Conservation (phyloP, 2,329 filamentous ascomycete species). For the Fusarium buxicola region DNA sequence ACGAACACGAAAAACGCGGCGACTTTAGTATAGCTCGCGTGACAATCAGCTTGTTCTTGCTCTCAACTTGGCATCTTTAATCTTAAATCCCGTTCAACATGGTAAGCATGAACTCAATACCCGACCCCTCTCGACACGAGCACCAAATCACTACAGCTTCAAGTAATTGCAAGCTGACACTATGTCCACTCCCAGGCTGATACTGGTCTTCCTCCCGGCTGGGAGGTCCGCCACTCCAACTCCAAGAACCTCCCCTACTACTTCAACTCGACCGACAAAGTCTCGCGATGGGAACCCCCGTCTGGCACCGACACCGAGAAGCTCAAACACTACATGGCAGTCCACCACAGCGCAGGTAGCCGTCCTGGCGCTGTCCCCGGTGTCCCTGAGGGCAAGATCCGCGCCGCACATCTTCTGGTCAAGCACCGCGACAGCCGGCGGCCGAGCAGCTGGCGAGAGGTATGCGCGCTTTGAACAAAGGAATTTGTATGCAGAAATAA, state of each 20-base stretch:
- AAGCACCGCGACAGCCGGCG: slow-evolving; percentile 92
- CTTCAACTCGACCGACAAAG: slow-evolving; percentile 88
- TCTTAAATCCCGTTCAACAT: slow-evolving; percentile 22
- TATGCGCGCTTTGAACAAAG: slow-evolving; percentile 43
- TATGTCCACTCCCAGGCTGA: slow-evolving; percentile 63
- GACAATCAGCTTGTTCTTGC: neutral
- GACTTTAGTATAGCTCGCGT: neutral
- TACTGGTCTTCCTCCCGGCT: slow-evolving; percentile 83
- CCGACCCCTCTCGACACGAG: neutral
- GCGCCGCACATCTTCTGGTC: slow-evolving; percentile 90
- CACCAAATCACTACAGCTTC: neutral
- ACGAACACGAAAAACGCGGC: neutral
- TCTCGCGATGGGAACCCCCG: slow-evolving; percentile 96
- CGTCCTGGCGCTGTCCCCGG: slow-evolving; percentile 53
- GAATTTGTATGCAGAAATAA: neutral
- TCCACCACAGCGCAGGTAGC: slow-evolving; percentile 76
- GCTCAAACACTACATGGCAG: slow-evolving; percentile 93
- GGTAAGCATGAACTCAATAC: slow-evolving; percentile 24
- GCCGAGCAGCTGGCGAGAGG: slow-evolving; percentile 92
- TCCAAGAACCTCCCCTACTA: slow-evolving; percentile 99
- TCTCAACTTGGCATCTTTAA: neutral
- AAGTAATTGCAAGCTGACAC: slow-evolving; percentile 18
- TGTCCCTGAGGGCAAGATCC: slow-evolving; percentile 82
- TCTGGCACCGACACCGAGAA: slow-evolving; percentile 88
- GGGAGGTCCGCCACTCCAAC: slow-evolving; percentile 98